phyloP scores from a whole-genome alignment of 2,329 filamentous ascomycete species.

The Alternaria infectoria region DNA sequence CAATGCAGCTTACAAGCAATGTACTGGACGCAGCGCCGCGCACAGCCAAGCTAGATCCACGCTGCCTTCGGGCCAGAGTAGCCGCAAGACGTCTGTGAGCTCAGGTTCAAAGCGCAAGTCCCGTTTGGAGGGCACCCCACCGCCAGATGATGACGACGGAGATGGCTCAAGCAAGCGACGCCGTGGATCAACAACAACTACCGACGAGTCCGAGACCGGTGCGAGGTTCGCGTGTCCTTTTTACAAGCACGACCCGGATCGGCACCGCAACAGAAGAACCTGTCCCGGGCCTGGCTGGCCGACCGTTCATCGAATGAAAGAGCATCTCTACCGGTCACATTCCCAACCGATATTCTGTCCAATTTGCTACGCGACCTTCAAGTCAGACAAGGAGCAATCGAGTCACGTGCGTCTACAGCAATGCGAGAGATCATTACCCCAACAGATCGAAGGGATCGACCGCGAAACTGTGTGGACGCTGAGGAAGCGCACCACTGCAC shows the following conservation, averaged over 20 bases:
- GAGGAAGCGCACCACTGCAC: slow-evolving; percentile 42
- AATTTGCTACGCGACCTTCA: slow-evolving; percentile 48
- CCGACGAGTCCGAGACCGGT: slow-evolving; percentile 33
- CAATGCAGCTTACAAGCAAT: slow-evolving; percentile 34
- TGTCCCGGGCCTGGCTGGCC: slow-evolving; percentile 50
- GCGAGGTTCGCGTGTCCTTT: slow-evolving; percentile 50
- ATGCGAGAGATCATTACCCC: slow-evolving; percentile 27
- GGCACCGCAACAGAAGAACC: slow-evolving; percentile 44
- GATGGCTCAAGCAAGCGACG: slow-evolving; percentile 34
- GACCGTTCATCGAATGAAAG: slow-evolving; percentile 52
- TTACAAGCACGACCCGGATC: slow-evolving; percentile 49
- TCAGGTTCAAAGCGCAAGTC: slow-evolving; percentile 32
- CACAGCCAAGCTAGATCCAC: not conserved
- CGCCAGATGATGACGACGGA: slow-evolving; percentile 29
- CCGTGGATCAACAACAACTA: slow-evolving; percentile 30
- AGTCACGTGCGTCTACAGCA: slow-evolving; percentile 39
- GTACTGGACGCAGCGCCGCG: slow-evolving; percentile 18
- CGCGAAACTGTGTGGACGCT: slow-evolving; percentile 45
- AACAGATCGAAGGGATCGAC: slow-evolving; percentile 48
- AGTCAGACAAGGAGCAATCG: slow-evolving; percentile 39
- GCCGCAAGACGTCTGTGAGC: slow-evolving; percentile 21
- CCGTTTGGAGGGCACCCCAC: slow-evolving; percentile 23
- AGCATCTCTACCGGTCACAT: slow-evolving; percentile 51
- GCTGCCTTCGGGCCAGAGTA: slow-evolving; percentile 7
- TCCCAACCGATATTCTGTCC: slow-evolving; percentile 47